Evolutionary conservation across 257 asterid genomes (phyloP).

Genomic region (Solanum corneliomulleri): DNA sequence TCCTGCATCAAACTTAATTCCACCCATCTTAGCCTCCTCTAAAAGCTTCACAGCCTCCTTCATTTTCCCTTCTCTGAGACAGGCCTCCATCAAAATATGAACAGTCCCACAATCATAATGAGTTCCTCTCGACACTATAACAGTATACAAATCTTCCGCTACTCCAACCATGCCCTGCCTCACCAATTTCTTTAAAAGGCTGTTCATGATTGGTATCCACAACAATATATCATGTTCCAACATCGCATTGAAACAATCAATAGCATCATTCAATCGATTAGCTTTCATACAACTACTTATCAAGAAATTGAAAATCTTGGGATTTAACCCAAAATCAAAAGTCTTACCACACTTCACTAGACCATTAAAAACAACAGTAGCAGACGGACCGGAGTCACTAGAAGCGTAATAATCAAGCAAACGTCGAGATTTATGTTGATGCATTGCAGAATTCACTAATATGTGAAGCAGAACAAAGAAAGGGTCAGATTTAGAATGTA

Average conservation of each 20-base stretch:
- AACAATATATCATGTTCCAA: slow-evolving; percentile 26
- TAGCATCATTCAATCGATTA: slow-evolving; percentile 44
- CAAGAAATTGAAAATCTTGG: slow-evolving; percentile 33
- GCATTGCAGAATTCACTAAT: slow-evolving; percentile 35
- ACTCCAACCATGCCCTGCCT: slow-evolving; percentile 27
- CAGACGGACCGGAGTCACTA: slow-evolving; percentile 35
- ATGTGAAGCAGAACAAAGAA: slow-evolving; percentile 62
- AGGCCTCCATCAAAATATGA: slow-evolving; percentile 50
- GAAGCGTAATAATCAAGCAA: slow-evolving; percentile 26
- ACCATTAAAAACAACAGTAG: slow-evolving; percentile 25
- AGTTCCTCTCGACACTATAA: slow-evolving; percentile 18
- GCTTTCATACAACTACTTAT: slow-evolving; percentile 46
- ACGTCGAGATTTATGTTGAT: slow-evolving; percentile 20
- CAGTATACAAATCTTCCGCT: slow-evolving; percentile 36
- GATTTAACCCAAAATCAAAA: slow-evolving; percentile 34
- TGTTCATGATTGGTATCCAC: slow-evolving; percentile 18
- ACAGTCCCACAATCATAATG: slow-evolving; percentile 42
- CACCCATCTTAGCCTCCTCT: slow-evolving; percentile 37
- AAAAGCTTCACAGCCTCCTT: slow-evolving; percentile 49
- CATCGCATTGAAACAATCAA: slow-evolving; percentile 42
- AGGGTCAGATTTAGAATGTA: slow-evolving; percentile 36
- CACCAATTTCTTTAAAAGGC: slow-evolving; percentile 35
- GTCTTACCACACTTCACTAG: slow-evolving; percentile 29
- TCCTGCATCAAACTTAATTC: slow-evolving; percentile 30
- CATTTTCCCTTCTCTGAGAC: slow-evolving; percentile 39